These are phyloP conservation scores for Skeletonema menzelii DNA, from an alignment of 108 stramenopile species.

Conservation along the genomic window DNA sequence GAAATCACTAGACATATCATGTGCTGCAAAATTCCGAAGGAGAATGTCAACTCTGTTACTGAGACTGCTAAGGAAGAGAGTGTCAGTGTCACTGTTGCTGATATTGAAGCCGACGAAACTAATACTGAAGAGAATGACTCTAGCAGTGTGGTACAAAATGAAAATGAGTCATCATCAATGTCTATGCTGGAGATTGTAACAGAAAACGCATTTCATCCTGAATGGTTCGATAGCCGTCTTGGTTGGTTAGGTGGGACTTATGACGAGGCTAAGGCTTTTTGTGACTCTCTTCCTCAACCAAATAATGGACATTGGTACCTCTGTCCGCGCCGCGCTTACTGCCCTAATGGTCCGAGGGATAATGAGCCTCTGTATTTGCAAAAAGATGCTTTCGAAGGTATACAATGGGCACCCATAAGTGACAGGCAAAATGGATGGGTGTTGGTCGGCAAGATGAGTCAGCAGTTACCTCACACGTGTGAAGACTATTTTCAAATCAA, in stretches of 20 bases:
- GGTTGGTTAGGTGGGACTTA: slow-evolving; percentile 45
- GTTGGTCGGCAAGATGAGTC: slow-evolving; percentile 42
- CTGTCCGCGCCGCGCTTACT: slow-evolving; percentile 21
- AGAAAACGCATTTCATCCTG: slow-evolving; percentile 22
- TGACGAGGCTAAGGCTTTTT: slow-evolving; percentile 30
- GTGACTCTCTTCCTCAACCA: slow-evolving; percentile 28
- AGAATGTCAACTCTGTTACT: neutral
- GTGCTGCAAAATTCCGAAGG: slow-evolving; percentile 4
- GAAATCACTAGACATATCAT: slow-evolving; percentile 26
- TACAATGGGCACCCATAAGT: slow-evolving; percentile 44
- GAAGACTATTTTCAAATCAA: slow-evolving; percentile 23
- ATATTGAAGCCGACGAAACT: neutral
- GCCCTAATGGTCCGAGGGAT: slow-evolving; percentile 22
- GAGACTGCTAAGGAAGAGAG: neutral
- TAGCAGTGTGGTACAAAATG: neutral
- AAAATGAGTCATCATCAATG: slow-evolving; percentile 7
- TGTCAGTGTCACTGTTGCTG: neutral
- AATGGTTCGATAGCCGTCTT: slow-evolving; percentile 22
- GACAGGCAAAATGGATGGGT: slow-evolving; percentile 31
- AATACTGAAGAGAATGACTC: neutral
- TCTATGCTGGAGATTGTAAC: slow-evolving; percentile 31
- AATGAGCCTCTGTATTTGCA: slow-evolving; percentile 15
- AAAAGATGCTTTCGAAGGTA: slow-evolving; percentile 35
- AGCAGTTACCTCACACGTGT: slow-evolving; percentile 27
- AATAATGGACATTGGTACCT: neutral